Percentiles rank a stretch among this genome's conserved stretches.
phyloP scores from a whole-genome alignment of 2,329 filamentous ascomycete species.

The Byssochlamys sp. region DNA sequence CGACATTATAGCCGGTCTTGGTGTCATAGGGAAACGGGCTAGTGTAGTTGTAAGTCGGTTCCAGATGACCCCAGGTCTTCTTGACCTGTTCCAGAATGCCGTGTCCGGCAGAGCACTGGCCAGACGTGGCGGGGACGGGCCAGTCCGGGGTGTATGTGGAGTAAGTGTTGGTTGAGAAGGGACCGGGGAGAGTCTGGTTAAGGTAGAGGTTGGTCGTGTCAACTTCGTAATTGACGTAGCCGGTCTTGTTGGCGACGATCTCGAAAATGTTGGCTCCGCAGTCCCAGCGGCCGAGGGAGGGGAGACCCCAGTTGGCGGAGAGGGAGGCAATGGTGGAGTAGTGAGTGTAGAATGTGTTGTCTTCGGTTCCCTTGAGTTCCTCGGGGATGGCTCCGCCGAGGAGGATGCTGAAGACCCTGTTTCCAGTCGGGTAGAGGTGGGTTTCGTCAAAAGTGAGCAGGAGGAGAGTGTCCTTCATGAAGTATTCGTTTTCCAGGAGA shows the following conservation, averaged over 20 bases:
- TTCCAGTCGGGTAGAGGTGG: conserved; percentile 56
- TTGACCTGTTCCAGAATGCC: conserved; percentile 27
- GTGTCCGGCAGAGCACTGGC: conserved; percentile 24
- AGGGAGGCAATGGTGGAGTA: conserved; percentile 61
- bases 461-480: conserved; percentile 67
- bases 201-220: conserved; percentile 36
- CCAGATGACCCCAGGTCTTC: conserved; percentile 18
- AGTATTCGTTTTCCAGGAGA: conserved; percentile 58
- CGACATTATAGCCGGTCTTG: conserved; percentile 16
- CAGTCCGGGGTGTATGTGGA: conserved; percentile 20
- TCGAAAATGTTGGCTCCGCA: conserved; percentile 62
- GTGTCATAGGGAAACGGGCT: conserved; percentile 25
- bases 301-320: conserved; percentile 59
- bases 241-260: conserved; percentile 51
- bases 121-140: conserved; percentile 19
- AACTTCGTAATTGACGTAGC: conserved; percentile 41
- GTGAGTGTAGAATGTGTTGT: conserved; percentile 63
- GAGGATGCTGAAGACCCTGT: conserved; percentile 61
- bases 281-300: conserved; percentile 62
- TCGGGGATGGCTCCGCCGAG: conserved; percentile 64
- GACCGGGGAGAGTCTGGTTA: conserved; percentile 48
- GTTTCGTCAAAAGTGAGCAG: conserved; percentile 74
- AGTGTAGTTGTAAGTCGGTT: conserved; percentile 26
- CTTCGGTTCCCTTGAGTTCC: conserved; percentile 56
- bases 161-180: conserved; percentile 18